Percentiles rank a stretch among this genome's conserved stretches.
Evolutionary conservation across 106 monocot genomes (phyloP).

Genomic region (Vanilla planifolia): DNA sequence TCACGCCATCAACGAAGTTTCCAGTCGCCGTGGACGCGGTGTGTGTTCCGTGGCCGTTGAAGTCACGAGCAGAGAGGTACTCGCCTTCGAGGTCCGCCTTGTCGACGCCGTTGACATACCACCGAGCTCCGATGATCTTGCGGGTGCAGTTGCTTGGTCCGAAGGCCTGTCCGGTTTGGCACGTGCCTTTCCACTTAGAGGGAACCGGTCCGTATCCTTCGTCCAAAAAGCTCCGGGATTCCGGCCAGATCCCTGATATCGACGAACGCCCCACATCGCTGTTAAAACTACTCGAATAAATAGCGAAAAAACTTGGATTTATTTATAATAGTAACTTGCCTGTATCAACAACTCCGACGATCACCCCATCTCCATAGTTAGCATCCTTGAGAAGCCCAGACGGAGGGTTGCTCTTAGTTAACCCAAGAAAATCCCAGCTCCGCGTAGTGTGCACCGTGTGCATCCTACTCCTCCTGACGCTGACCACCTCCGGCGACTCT

Average conservation of each 20-base stretch:
- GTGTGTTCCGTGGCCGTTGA: constrained; percentile 25
- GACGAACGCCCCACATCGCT: no score
- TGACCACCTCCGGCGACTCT: constrained; percentile 35
- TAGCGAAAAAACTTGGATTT: no score
- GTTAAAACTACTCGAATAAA: no score
- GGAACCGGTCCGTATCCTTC: constrained; percentile 13
- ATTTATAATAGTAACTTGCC: no score
- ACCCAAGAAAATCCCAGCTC: constrained; percentile 35
- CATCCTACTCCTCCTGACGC: constrained; percentile 9
- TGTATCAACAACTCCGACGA: constrained; percentile 25
- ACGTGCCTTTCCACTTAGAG: constrained; percentile 21
- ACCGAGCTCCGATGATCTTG: constrained; percentile 15
- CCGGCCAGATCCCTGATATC: constrained; percentile 21
- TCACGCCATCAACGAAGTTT: constrained; percentile 40
- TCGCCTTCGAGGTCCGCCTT: background rate
- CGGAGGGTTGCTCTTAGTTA: constrained; percentile 1
- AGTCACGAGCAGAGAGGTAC: constrained; percentile 8
- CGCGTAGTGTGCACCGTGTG: constrained; percentile 24
- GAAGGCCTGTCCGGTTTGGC: background rate
- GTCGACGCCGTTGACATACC: background rate
- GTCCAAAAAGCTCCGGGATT: constrained; percentile 19
- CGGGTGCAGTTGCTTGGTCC: constrained; percentile 7
- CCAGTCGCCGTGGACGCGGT: constrained; percentile 71
- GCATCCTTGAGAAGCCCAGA: constrained; percentile 4
- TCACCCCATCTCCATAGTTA: constrained; percentile 21